Evolutionary conservation across 2,329 filamentous ascomycete species (phyloP), one percentile per base, ranked within the genome.

Genomic region (Penicillium sp.): DNA sequence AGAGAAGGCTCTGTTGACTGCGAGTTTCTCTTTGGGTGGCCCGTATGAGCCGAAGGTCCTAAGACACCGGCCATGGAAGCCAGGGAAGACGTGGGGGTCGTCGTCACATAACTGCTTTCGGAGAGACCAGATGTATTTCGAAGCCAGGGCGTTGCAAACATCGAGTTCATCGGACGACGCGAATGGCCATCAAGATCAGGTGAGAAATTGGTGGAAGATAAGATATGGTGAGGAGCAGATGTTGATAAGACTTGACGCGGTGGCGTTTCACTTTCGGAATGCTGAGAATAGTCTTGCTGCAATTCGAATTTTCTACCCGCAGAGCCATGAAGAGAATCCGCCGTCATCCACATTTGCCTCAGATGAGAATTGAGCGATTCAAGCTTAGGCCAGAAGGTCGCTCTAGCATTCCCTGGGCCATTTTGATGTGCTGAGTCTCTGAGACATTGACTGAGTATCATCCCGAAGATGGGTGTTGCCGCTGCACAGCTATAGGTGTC

Each of bases 381-480:
- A 3, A 67, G 48, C 40, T 59, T 63, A 29, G 55, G 55, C 35
- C 57, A 61, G 25, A 68, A 35, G 4, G 55, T 58, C n/a, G 53
- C 39, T 11, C 64, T 62, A 13, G 61, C 36, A 25, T 65, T 61
- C 2, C 56, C 57, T 1, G 50, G 29, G 9, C 28, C 33, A 9
- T 47, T 46, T 9, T 43, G 52, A n/a, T 49, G 43, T n/a, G 33
- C 37, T 13, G 43, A 33, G 5, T 33, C 43, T 3, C 55, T 51
- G 65, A 67, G 60, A 12, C 65, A 64, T 46, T 63, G 63, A 35
- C 61, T 66, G 27, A 72, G 57, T 25, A 70, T 65, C 53, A 67
- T 66, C 24, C 70, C 70, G 46, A 71, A 71, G 0, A 65, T 77
- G 47, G 64, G 71, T 52, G 53, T 67, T 43, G 58, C 68, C 42